Evolutionary conservation across 192 early-diverging fungal species (phyloP).

Genomic region (Backusella liffmaniae): DNA sequence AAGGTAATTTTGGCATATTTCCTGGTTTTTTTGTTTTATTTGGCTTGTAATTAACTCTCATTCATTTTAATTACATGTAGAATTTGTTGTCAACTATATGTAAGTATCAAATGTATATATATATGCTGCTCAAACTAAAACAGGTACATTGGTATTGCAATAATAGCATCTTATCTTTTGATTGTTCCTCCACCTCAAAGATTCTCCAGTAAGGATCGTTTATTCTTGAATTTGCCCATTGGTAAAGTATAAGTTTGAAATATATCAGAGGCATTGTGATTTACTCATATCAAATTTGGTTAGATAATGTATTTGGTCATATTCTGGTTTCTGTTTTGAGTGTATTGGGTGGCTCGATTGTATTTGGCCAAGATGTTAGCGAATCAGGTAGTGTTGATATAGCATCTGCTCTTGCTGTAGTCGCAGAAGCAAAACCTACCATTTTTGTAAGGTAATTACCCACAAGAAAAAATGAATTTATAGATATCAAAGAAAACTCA

Average conservation of each 20-base stretch:
- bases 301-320: conserved; percentile 39
- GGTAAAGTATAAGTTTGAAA: conserved; percentile 25
- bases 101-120: neutral
- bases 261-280: neutral
- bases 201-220: conserved; percentile 29
- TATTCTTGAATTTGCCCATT: conserved; percentile 37
- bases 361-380: conserved; percentile 49
- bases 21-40: neutral
- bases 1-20: conserved; percentile 22
- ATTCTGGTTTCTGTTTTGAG: conserved; percentile 31
- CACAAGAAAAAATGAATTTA: neutral
- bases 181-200: conserved; percentile 34
- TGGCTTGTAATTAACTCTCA: neutral
- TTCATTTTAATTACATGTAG: neutral
- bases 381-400: conserved; percentile 38
- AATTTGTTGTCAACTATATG: conserved; percentile 13
- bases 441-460: conserved; percentile 56
- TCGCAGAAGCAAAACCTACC: conserved; percentile 71
- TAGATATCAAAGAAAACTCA: neutral
- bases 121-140: neutral
- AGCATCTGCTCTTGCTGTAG: conserved; percentile 64
- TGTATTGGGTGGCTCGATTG: conserved; percentile 63
- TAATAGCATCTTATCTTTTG: conserved; percentile 35
- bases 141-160: neutral
- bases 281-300: neutral